Evolutionary conservation across 2,329 filamentous ascomycete species (phyloP), one percentile per base, ranked within the genome.

Genomic region (Periconia sp.): DNA sequence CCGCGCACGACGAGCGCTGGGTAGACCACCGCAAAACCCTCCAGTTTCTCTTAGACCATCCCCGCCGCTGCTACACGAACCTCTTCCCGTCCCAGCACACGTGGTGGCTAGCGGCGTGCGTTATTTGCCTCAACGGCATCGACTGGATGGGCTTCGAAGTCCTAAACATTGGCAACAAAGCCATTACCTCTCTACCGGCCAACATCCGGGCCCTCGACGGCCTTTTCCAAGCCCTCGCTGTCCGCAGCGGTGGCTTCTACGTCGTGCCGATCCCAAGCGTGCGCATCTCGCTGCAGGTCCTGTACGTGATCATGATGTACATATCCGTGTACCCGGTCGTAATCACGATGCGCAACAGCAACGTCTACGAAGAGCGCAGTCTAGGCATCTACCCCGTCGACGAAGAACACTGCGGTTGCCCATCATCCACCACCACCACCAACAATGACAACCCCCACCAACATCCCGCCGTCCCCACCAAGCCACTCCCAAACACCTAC

Each of bases 301-400:
- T 83, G 33, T 81, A 85, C 53, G 74, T 86, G 0, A 77, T 84
- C 43, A 86, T 87, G 84, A 87, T 87, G 84, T 62, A 86, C 68
- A 85, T 87, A 45, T 80, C 81, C 6, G 79, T 82, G 3, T 85
- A 84, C 54, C 84, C 85, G 0, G 81, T 86, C 31, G 83, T 82
- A 14, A 84, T 87, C 49, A 83, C 78, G 17, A 84, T 87, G 70
- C 80, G 84, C 42, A 80, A 82, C 49, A 81, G 79, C 31, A 86
- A 66, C 45, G 81, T 83, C 5, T 86, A 86, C 65, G 83, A 87
- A 69, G 84, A 86, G 64, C 78, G 80, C 44, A 82, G 81, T 45
- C 69, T 88, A 6, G 85, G 84, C 1, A 79, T 87, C 23, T 87
- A 86, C 62, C 70, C 74, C 11, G 64, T 73, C n/a, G 68, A 76